Evolutionary conservation across 2,329 filamentous ascomycete species (phyloP), one percentile per base, ranked within the genome.

Genomic region (Metarhizium humberi): DNA sequence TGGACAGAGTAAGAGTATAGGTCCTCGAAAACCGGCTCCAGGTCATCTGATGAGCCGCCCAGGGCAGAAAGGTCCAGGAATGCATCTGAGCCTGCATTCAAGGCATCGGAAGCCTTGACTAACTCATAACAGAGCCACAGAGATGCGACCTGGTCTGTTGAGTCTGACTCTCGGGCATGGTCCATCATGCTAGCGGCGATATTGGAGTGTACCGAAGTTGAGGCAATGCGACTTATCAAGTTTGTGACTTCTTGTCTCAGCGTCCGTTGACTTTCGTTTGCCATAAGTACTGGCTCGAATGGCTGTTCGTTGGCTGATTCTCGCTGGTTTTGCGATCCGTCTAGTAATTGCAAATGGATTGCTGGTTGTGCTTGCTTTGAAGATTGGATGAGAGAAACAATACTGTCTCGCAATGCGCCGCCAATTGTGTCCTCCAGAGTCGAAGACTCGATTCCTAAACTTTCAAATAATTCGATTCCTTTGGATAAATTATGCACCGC

Each of bases 91-190:
- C 81, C 79, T 2, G 77, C 72, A 16, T 77, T 75, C 2, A 74
- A 70, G 4, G 71, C 67, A 18, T 82, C 73, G 7, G 78, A 75
- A 3, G 80, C 77, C 63, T 85, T 84, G 8, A 92, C 70, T 2
- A 92, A 77, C 61, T 88, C 82, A 55, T 92, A 82, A 0, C 87
- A 81, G 3, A 96, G 74, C 92, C 92, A 96, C 62, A 90, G 88
- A 3, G 86, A 82, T 13, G 90, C 83, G 30, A 92, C 69, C 59
- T 85, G 81, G 40, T 76, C 74, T 18, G 81, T 74, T 0, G 82
- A 80, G 3, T 77, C 73, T 3, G 80, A 79, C 34, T 81, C 76
- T 53, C 81, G 79, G 4, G 86, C 71, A 55, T 80, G 79, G 49
- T 83, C 79, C 30, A 92, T 72, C 69, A 95, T 80, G 25, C 83